phyloP scores from a whole-genome alignment of 2,329 filamentous ascomycete species.

The Acrodontium crateriforme region DNA sequence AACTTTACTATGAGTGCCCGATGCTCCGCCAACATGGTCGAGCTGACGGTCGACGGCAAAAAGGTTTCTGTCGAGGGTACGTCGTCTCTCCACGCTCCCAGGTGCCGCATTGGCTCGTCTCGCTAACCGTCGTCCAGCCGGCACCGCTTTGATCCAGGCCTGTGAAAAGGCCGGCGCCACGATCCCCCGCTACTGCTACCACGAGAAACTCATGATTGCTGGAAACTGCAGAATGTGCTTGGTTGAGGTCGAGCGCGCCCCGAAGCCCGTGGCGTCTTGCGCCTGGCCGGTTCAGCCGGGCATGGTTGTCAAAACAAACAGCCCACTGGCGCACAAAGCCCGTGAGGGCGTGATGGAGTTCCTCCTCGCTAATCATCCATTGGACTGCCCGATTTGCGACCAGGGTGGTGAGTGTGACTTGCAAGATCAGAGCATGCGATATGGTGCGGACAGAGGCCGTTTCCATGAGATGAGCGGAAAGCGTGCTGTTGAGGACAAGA shows the following conservation, averaged over 20 bases:
- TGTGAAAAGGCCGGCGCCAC: conserved; percentile 94
- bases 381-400: conserved; percentile 96
- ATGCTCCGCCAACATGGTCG: conserved; percentile 80
- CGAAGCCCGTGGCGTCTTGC: conserved; percentile 95
- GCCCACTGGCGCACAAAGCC: conserved; percentile 89
- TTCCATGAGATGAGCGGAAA: conserved; percentile 96
- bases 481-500: conserved; percentile 97
- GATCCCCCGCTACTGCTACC: conserved; percentile 95
- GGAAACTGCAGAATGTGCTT: conserved; percentile 99
- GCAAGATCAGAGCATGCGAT: conserved; percentile 98
- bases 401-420: conserved; percentile 98
- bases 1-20: conserved; percentile 68
- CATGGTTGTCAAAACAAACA: conserved; percentile 99
- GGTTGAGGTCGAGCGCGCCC: conserved; percentile 91
- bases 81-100: conserved; percentile 1
- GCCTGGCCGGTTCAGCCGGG: conserved; percentile 97
- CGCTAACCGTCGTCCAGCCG: conserved; percentile 52
- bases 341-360: conserved; percentile 99
- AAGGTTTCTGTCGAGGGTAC: conserved; percentile 95
- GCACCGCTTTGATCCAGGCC: conserved; percentile 93
- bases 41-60: conserved; percentile 93
- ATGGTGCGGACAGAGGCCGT: conserved; percentile 85
- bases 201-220: conserved; percentile 99
- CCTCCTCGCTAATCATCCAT: conserved; percentile 84
- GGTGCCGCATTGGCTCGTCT: not conserved